Conservation (phyloP, 1,284 basidiomycete species). For the Somion occarium region DNA sequence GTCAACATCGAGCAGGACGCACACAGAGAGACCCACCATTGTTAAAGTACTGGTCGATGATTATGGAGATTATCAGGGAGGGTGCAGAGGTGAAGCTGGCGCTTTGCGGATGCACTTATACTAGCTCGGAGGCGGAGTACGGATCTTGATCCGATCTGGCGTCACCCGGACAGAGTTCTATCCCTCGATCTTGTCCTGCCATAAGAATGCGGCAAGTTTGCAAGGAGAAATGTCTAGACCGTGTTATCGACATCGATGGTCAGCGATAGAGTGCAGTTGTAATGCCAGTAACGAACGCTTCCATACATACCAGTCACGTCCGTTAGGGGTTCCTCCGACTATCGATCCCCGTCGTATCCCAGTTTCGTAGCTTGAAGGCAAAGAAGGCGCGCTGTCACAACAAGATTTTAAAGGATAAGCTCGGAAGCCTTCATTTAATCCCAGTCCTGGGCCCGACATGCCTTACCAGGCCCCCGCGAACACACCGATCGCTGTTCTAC, state of each 20-base stretch:
- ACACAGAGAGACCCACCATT: conserved; percentile 20
- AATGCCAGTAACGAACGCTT: neutral
- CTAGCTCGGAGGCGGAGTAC: conserved; percentile 47
- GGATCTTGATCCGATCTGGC: conserved; percentile 67
- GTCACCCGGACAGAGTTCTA: conserved; percentile 23
- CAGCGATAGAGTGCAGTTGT: conserved; percentile 9
- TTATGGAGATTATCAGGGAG: conserved; percentile 31
- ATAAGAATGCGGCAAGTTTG: conserved; percentile 12
- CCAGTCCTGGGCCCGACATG: neutral
- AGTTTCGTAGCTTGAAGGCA: neutral
- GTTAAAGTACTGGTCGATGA: conserved; percentile 16
- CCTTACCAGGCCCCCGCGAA: conserved; percentile 5
- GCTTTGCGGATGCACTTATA: conserved; percentile 41
- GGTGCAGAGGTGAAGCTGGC: conserved; percentile 28
- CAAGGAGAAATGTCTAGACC: conserved; percentile 18
- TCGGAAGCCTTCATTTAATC: neutral
- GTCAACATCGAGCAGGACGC: conserved; percentile 4
- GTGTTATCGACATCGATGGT: conserved; percentile 29
- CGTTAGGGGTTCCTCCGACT: neutral
- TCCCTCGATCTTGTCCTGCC: conserved; percentile 20
- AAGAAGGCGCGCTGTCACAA: conserved; percentile 3
- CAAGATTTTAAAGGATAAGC: conserved; percentile 11
- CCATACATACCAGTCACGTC: neutral
- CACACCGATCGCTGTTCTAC: conserved; percentile 1
- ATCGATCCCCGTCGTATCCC: neutral